Evolutionary conservation across 2,329 filamentous ascomycete species (phyloP).

Genomic region (Aureobasidium lini): DNA sequence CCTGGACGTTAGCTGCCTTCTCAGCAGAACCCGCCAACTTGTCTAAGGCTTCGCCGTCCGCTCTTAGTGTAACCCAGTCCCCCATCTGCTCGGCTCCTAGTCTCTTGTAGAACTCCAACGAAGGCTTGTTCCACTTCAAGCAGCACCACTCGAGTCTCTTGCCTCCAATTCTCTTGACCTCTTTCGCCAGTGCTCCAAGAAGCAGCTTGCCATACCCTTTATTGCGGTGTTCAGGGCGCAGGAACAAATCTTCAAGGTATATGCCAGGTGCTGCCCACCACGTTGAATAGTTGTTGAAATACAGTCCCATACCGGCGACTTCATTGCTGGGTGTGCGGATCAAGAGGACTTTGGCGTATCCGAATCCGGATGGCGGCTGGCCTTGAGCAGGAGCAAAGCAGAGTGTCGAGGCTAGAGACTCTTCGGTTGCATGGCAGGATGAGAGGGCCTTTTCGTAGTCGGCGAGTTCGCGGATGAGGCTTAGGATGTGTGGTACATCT

Average conservation of each 20-base stretch:
- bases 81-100: slow-evolving; percentile 58
- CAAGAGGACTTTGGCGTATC: slow-evolving; percentile 69
- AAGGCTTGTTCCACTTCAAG: slow-evolving; percentile 86
- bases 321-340: slow-evolving; percentile 37
- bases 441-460: slow-evolving; percentile 75
- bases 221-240: slow-evolving; percentile 61
- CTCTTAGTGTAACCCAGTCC: slow-evolving; percentile 69
- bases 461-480: slow-evolving; percentile 76
- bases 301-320: slow-evolving; percentile 73
- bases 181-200: slow-evolving; percentile 68
- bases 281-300: slow-evolving; percentile 93
- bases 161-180: slow-evolving; percentile 65
- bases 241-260: slow-evolving; percentile 90
- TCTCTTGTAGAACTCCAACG: slow-evolving; percentile 71
- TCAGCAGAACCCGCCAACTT: slow-evolving; percentile 44
- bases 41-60: slow-evolving; percentile 58
- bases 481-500: slow-evolving; percentile 80
- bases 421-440: slow-evolving; percentile 69
- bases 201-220: slow-evolving; percentile 73
- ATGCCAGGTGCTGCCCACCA: slow-evolving; percentile 84
- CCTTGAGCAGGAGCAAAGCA: slow-evolving; percentile 56
- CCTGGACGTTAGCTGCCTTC: not conserved
- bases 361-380: slow-evolving; percentile 38
- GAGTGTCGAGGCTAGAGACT: slow-evolving; percentile 64
- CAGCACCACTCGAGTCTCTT: slow-evolving; percentile 83